Evolutionary conservation across 306 rosid genomes (phyloP), one percentile per base, ranked within the genome.

Genomic region (Alnus glutinosa): DNA sequence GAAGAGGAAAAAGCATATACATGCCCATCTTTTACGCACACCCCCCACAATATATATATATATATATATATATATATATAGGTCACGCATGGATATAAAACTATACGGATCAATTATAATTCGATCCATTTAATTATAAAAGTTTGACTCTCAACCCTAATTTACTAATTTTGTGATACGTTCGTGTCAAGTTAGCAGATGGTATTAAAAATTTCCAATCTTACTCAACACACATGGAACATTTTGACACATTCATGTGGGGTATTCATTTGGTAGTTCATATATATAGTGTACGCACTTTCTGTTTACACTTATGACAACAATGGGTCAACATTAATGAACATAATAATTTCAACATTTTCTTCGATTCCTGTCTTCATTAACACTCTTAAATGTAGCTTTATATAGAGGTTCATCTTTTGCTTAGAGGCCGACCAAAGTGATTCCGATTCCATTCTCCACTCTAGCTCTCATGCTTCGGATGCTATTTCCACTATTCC

Each of bases 361-460:
- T 52, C 70, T 55, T 76, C 46, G 82, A 79, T 91, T 86, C 90
- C 58, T 64, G 82, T 82, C 93, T 89, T 93, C 89, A 81, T 58
- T 75, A 70, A 79, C 54, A 93, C 95, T 78, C 93, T 34, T 69
- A 77, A 50, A 70, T 80, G 61, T 39, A 76, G 76, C 76, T 81
- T 77, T 66, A 75, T 58, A 75, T 49, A 74, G 79, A 76, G 76
- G 85, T 82, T 82, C 79, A 75, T 49, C 85, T 85, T 89, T 90
- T 79, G 72, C 18, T 64, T 79, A 84, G 93, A 92, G 98, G 98
- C 98, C 94, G 94, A 92, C 97, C 96, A 90, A 89, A 71, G 87
- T 71, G 91, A 94, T 94, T 90, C 96, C 85, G 89, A 88, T 94
- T 94, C 97, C 90, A 84, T 86, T 82, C 91, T 87, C 96, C 94